Base-by-base conservation (phyloP, 768 basidiomycete genomes). In the Suillus lakei region DNA sequence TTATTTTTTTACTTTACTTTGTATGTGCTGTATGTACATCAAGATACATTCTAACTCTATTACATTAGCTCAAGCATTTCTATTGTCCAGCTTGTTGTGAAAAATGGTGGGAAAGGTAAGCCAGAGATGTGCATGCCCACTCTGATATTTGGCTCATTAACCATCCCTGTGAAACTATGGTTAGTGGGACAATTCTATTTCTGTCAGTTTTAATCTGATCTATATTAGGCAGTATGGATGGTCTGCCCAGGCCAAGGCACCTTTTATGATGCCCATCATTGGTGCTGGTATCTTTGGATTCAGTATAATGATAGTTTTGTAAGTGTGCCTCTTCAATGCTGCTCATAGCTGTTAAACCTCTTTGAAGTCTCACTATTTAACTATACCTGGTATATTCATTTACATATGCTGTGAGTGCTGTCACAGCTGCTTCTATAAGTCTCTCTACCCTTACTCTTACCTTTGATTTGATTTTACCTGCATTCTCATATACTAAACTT, bases 241-340 rank as follows among this genome's bases (percentile, higher is more conserved):
- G 91, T 90, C 91, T n/a, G 91, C 91, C 3, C 79, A 90, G 64
- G 85, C 86, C 0, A 76, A 76, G 51, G 66, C 86, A 0, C 89
- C 92, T 69, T 92, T 89, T 90, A 90, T 92, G 38, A 88, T 91
- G 86, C 90, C 90, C 12, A 88, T 91, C 66, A 82, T 87, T 53
- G 88, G 88, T 4, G 81, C 86, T 6, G 82, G 80, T 1, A 84
- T 89, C 56, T 88, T 83, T 65, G 85, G 85, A 10, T 89, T 90
- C 63, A 85, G 83, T 5, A 76, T 91, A 80, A 88, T 91, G 88
- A 81, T 82, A 3, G 80, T 80, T 3, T 88, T 79, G 87, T 88
- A 69, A 64, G 88, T 72, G 8, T 28, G 32, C 54, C 41, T n/a
- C 46, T 71, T 34, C 8, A 15, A 30, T n/a, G 28, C 39, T 39